Evolutionary conservation across 345 rosid genomes (phyloP).

Genomic region (Moringa oleifera): DNA sequence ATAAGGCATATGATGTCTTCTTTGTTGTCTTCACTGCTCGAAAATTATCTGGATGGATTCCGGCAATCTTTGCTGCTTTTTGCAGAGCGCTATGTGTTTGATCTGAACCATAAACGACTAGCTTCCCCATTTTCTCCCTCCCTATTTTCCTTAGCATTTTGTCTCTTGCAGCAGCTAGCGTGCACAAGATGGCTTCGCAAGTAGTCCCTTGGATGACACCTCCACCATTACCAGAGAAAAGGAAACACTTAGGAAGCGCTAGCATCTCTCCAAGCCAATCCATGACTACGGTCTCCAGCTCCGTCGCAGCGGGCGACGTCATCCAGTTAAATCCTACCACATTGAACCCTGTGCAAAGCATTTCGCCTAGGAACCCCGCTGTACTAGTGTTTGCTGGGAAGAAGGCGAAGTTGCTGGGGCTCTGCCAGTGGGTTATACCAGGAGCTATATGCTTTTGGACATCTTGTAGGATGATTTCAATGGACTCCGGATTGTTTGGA

Average conservation of each 20-base stretch:
- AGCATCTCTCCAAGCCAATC: slow-evolving; percentile 25
- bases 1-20: slow-evolving; percentile 51
- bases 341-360: slow-evolving; percentile 20
- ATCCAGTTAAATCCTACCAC: slow-evolving; percentile 32
- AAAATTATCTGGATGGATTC: slow-evolving; percentile 39
- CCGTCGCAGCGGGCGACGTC: slow-evolving; percentile 37
- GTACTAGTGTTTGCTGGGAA: slow-evolving; percentile 20
- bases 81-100: slow-evolving; percentile 77
- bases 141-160: neutral
- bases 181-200: slow-evolving; percentile 24
- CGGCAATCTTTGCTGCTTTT: slow-evolving; percentile 64
- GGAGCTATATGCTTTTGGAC: slow-evolving; percentile 28
- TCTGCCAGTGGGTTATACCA: slow-evolving; percentile 47
- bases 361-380: slow-evolving; percentile 27
- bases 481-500: slow-evolving; percentile 22
- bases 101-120: slow-evolving; percentile 71
- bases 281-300: slow-evolving; percentile 24
- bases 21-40: slow-evolving; percentile 30
- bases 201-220: slow-evolving; percentile 29
- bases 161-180: slow-evolving; percentile 32
- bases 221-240: slow-evolving; percentile 33
- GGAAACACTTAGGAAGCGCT: slow-evolving; percentile 22
- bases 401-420: slow-evolving; percentile 31
- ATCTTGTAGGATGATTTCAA: slow-evolving; percentile 31
- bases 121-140: slow-evolving; percentile 36